A percentile compares a stretch with the other conserved stretches of the same genome.
Evolutionary conservation across 805 yeast species (phyloP).

Genomic region (Yamadazyma tumulicola): DNA sequence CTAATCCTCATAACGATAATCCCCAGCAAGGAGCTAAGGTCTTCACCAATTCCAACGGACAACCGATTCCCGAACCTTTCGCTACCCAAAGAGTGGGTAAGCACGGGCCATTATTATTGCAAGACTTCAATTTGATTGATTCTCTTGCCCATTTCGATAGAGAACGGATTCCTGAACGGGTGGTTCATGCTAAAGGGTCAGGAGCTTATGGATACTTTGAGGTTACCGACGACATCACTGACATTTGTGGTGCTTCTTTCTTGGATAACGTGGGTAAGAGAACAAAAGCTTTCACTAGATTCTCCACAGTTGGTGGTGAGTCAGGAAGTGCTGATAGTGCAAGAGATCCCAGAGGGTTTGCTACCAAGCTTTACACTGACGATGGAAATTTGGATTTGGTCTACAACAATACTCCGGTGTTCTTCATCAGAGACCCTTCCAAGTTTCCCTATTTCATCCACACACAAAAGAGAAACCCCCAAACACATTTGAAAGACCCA

Average conservation of each 20-base stretch:
- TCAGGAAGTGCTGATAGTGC: slow-evolving; percentile 77
- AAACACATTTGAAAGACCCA: slow-evolving; percentile 75
- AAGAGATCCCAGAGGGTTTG: slow-evolving; percentile 85
- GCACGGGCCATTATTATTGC: slow-evolving; percentile 76
- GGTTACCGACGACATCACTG: slow-evolving; percentile 81
- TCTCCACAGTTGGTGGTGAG: slow-evolving; percentile 89
- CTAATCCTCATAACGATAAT: neutral
- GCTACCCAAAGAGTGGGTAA: slow-evolving; percentile 76
- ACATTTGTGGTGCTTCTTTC: slow-evolving; percentile 66
- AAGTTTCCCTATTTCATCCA: slow-evolving; percentile 88
- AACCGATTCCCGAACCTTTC: slow-evolving; percentile 70
- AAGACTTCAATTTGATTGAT: slow-evolving; percentile 78
- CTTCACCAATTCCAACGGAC: slow-evolving; percentile 70
- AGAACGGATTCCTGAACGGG: slow-evolving; percentile 89
- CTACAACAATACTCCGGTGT: slow-evolving; percentile 81
- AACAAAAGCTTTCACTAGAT: slow-evolving; percentile 69
- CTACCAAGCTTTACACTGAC: slow-evolving; percentile 76
- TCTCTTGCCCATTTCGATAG: slow-evolving; percentile 84
- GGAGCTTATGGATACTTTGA: slow-evolving; percentile 89
- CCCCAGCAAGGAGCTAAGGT: slow-evolving; percentile 49
- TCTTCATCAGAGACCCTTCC: slow-evolving; percentile 79
- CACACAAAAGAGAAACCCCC: slow-evolving; percentile 84
- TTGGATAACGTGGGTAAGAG: slow-evolving; percentile 74
- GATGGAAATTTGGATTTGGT: slow-evolving; percentile 85
- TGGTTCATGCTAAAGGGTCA: slow-evolving; percentile 90